Base-by-base conservation (phyloP, 2,329 filamentous ascomycete species). In the Blumeria hordei region DNA sequence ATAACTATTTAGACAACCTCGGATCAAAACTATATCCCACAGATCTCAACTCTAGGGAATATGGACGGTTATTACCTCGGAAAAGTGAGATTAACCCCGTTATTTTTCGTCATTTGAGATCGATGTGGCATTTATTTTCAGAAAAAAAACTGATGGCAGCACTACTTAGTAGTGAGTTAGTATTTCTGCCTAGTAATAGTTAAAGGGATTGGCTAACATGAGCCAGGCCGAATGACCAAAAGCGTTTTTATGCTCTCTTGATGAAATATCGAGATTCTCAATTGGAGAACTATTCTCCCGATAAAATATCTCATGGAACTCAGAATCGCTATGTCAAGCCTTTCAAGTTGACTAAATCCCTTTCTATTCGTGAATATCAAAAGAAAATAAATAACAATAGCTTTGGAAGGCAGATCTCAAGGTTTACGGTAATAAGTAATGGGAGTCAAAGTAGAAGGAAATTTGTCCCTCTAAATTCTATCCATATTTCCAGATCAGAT, bases 241-340 rank as follows among this genome's bases (percentile, higher is more conserved):
- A 94, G 64, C 75, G 90, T 60, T 95, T 96, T 67, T 98, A 96
- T 67, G 83, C 80, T 68, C 76, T 93, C 18, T 74, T 98, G 7
- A 69, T 83, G 59, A 83, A 82, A 66, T 93, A 94, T 66, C 78
- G 85, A 47, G 81, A 94, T 59, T 80, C 86, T 58, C 82, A 92
- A 61, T 68, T 94, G 1, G 88, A 96, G 65, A 85, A 94, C 64
- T 96, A 92, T 64, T 83, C 83, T 57, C 80, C 81, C 34, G 77
- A 84, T 21, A 71, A 95, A 55, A 78, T 78, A n/a, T 84, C 92
- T 64, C 94, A 90, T 0, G 76, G 82, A 55, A 94, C 88, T 67
- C 90, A 96, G 64, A 92, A 93, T 62, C 90, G 95, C 63, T 87
- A 93, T 63, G 75, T 85, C 39, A 74, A 73, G 55, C 76, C 78